Percentiles rank a stretch among this genome's conserved stretches.
Evolutionary conservation across 1,284 basidiomycete genomes (phyloP).

Genomic region (Cutaneotrichosporon sp.): DNA sequence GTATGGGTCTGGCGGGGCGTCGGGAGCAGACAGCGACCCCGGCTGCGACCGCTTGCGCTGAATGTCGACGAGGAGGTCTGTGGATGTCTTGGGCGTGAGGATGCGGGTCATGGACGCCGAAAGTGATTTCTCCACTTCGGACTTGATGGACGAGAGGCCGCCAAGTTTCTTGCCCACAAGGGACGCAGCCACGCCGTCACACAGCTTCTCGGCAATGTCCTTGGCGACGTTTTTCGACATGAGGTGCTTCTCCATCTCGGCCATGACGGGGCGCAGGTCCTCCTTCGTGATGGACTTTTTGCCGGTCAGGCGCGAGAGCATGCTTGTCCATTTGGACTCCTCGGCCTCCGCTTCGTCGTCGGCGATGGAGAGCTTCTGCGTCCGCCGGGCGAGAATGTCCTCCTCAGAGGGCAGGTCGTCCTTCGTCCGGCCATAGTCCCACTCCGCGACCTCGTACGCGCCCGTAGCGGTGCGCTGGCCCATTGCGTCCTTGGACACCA

Average conservation of each 20-base stretch:
- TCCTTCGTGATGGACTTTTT: conserved; percentile 72
- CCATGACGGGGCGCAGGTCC: conserved; percentile 81
- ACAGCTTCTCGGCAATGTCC: conserved; percentile 90
- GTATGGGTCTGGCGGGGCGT: conserved; percentile 66
- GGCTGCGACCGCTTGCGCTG: conserved; percentile 54
- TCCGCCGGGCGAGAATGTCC: conserved; percentile 39
- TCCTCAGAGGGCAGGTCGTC: conserved; percentile 51
- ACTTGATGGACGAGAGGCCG: conserved; percentile 77
- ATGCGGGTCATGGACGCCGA: conserved; percentile 86
- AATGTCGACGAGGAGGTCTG: conserved; percentile 77
- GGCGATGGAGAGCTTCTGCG: conserved; percentile 46
- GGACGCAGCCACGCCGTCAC: conserved; percentile 82
- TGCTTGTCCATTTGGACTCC: conserved; percentile 48
- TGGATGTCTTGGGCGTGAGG: conserved; percentile 92
- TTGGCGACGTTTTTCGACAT: conserved; percentile 99
- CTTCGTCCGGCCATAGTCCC: conserved; percentile 59
- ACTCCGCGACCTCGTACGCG: conserved; percentile 89
- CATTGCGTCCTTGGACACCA: conserved; percentile 44
- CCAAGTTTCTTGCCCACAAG: conserved; percentile 87
- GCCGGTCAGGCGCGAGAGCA: conserved; percentile 77
- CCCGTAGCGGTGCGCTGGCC: conserved; percentile 73
- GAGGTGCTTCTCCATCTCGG: conserved; percentile 92
- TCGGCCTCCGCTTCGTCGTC: conserved; percentile 19
- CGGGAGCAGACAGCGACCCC: conserved; percentile 61
- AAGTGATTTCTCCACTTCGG: conserved; percentile 76